phyloP scores from a whole-genome alignment of 2,329 filamentous ascomycete genomes.

The Talaromyces sp. region DNA sequence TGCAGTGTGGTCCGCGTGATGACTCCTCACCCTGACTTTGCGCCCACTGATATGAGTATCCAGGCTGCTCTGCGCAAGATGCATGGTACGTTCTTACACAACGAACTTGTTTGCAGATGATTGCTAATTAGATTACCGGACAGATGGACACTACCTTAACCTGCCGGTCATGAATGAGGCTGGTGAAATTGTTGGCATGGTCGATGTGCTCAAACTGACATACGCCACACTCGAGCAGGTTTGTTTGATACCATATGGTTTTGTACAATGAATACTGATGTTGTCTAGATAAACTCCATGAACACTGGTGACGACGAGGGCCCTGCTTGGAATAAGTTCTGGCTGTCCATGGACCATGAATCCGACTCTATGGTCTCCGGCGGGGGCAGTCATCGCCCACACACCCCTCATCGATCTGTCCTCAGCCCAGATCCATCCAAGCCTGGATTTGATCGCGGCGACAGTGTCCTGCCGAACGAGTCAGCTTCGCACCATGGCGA shows the following conservation, averaged over 20 bases:
- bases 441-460: slow-evolving; percentile 62
- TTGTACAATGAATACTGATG: background rate
- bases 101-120: slow-evolving; percentile 3
- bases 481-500: slow-evolving; percentile 89
- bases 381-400: slow-evolving; percentile 72
- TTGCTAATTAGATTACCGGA: slow-evolving; percentile 16
- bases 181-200: slow-evolving; percentile 98
- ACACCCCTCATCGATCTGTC: slow-evolving; percentile 67
- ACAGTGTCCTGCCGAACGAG: slow-evolving; percentile 88
- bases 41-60: slow-evolving; percentile 98
- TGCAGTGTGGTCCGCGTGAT: slow-evolving; percentile 98
- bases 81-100: slow-evolving; percentile 67
- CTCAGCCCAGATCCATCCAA: slow-evolving; percentile 76
- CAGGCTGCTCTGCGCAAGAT: slow-evolving; percentile 97
- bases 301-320: slow-evolving; percentile 83
- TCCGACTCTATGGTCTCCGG: slow-evolving; percentile 96
- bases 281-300: slow-evolving; percentile 76
- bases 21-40: slow-evolving; percentile 98
- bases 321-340: slow-evolving; percentile 99
- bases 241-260: background rate
- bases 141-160: slow-evolving; percentile 97
- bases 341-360: slow-evolving; percentile 91
- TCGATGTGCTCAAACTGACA: slow-evolving; percentile 95
- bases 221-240: slow-evolving; percentile 97
- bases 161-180: slow-evolving; percentile 96